Evolutionary conservation across 2,329 filamentous ascomycete genomes (phyloP).

Genomic region (Hypoxylon sp.): DNA sequence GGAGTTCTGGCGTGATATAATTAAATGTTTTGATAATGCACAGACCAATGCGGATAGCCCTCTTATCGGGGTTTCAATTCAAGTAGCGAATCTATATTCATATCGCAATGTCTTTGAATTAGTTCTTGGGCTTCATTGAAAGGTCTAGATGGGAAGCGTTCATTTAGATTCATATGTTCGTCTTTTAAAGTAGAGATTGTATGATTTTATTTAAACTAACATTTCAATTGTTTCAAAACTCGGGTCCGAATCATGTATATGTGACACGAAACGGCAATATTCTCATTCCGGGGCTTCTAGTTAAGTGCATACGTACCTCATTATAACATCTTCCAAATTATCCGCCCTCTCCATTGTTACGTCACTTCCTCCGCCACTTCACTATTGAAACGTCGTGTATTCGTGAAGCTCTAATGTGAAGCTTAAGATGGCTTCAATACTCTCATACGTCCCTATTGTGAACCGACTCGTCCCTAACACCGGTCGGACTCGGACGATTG

Average conservation of each 20-base stretch:
- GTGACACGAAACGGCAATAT: not conserved
- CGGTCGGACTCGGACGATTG: constrained; percentile 58
- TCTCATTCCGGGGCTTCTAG: not conserved
- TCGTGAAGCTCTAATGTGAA: constrained; percentile 30
- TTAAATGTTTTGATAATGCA: constrained; percentile 14
- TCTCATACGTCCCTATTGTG: constrained; percentile 61
- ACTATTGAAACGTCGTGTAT: constrained; percentile 3
- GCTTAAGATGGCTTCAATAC: constrained; percentile 56
- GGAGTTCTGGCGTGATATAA: constrained; percentile 18
- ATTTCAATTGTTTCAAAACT: not conserved
- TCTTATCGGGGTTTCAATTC: not conserved
- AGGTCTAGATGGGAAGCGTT: not conserved
- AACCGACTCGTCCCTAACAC: constrained; percentile 56
- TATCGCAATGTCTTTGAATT: constrained; percentile 5
- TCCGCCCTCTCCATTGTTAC: constrained; percentile 29
- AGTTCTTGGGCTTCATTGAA: not conserved
- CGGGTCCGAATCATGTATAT: not conserved
- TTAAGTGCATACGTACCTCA: constrained; percentile 33
- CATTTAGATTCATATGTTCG: not conserved
- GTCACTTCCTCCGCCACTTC: constrained; percentile 37
- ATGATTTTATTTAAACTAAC: not conserved
- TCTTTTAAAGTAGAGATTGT: not conserved
- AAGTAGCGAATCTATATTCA: not conserved
- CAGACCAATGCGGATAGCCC: constrained; percentile 11
- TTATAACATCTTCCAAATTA: constrained; percentile 17